Percentiles rank a stretch among this genome's conserved stretches.
Evolutionary conservation across 805 yeast genomes (phyloP).

Genomic region (Sugiyamaella mastotermitis): DNA sequence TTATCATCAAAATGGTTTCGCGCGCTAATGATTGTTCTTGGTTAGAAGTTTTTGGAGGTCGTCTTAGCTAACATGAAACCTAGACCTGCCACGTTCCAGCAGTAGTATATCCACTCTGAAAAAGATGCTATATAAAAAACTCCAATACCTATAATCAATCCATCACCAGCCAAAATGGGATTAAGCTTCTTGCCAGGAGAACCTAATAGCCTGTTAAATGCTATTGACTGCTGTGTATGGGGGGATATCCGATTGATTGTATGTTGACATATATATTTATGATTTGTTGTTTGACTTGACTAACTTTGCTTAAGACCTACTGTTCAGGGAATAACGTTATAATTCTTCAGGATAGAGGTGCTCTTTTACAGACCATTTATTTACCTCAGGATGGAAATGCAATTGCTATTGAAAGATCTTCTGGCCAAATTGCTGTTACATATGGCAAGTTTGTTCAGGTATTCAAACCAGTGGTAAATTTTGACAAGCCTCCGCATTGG

Average conservation of each 20-base stretch:
- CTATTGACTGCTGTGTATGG: conserved; percentile 62
- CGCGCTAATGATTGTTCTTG: too few species aligned
- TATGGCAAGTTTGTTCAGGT: conserved; percentile 19
- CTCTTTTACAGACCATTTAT: conserved; percentile 69
- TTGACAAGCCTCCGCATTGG: conserved; percentile 12
- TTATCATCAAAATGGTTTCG: too few species aligned
- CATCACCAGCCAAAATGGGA: conserved; percentile 16
- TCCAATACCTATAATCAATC: too few species aligned
- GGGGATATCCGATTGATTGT: conserved; percentile 51
- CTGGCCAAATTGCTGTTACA: conserved; percentile 42
- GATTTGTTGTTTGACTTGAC: neutral
- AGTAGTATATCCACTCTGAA: too few species aligned
- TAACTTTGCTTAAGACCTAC: conserved; percentile 40
- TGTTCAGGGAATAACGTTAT: conserved; percentile 87
- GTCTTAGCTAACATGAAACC: too few species aligned
- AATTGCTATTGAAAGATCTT: conserved; percentile 54
- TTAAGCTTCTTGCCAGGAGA: conserved; percentile 68
- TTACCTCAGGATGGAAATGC: conserved; percentile 59
- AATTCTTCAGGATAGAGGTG: conserved; percentile 46
- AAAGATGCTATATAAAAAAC: too few species aligned
- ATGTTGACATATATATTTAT: conserved; percentile 10
- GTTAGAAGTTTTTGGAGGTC: too few species aligned
- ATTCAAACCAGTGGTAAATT: conserved; percentile 20
- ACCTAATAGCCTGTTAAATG: conserved; percentile 53
- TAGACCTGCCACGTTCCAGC: too few species aligned